phyloP scores from a whole-genome alignment of 2,329 filamentous ascomycete species.

The Pseudogymnoascus sp. region DNA sequence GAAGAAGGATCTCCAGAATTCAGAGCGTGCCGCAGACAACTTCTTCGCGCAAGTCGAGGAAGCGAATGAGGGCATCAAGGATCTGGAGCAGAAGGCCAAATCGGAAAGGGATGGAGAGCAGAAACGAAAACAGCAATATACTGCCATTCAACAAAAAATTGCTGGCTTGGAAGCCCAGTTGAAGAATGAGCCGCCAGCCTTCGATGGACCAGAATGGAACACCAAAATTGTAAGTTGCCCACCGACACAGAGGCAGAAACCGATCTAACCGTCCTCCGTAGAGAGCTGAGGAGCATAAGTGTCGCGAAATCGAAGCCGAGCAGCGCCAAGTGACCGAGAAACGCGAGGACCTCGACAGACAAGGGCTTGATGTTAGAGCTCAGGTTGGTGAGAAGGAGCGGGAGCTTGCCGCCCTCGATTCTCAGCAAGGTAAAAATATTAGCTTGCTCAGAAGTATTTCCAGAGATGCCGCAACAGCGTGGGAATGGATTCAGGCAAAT shows the following conservation, averaged over 20 bases:
- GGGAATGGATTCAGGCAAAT: slow-evolving; percentile 76
- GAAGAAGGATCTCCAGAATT: slow-evolving; percentile 44
- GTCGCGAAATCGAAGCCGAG: slow-evolving; percentile 43
- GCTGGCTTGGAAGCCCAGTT: slow-evolving; percentile 55
- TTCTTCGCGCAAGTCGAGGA: slow-evolving; percentile 35
- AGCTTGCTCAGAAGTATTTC: slow-evolving; percentile 55
- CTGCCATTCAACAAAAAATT: slow-evolving; percentile 48
- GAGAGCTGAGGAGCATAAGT: slow-evolving; percentile 53
- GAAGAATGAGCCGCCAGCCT: slow-evolving; percentile 55
- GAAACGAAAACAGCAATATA: slow-evolving; percentile 43
- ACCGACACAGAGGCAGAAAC: neutral
- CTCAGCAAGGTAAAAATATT: slow-evolving; percentile 66
- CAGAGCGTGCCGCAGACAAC: slow-evolving; percentile 45
- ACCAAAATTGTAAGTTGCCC: slow-evolving; percentile 55
- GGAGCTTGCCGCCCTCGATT: slow-evolving; percentile 57
- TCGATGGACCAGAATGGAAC: slow-evolving; percentile 65
- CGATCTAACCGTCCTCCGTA: slow-evolving; percentile 24
- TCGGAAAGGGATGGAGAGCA: slow-evolving; percentile 44
- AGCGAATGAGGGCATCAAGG: slow-evolving; percentile 31
- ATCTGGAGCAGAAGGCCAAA: slow-evolving; percentile 34
- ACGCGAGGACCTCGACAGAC: slow-evolving; percentile 33
- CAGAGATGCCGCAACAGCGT: slow-evolving; percentile 60
- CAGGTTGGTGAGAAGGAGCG: slow-evolving; percentile 35
- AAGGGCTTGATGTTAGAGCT: slow-evolving; percentile 36
- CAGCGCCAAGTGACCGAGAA: slow-evolving; percentile 23